phyloP scores from a whole-genome alignment of 495 filamentous ascomycete species.

The Parmelia sp. region DNA sequence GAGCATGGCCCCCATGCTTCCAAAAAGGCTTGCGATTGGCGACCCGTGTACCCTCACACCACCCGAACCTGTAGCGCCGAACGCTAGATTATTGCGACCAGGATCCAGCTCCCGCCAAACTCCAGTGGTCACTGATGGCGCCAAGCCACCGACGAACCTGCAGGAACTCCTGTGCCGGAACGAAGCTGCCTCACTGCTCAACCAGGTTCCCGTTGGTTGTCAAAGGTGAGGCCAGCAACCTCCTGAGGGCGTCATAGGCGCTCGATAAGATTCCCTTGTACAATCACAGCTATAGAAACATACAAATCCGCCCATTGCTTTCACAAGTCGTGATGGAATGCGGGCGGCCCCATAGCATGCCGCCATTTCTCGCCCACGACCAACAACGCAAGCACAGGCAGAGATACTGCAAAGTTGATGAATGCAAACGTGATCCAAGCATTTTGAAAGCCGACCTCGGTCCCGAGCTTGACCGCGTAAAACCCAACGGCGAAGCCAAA shows the following conservation, averaged over 20 bases:
- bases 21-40: no score
- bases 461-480: conserved; percentile 23
- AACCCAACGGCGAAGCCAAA: conserved; percentile 34
- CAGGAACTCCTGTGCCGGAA: background rate
- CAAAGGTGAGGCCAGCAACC: background rate
- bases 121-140: background rate
- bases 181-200: no score
- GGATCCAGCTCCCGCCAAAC: no score
- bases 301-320: no score
- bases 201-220: no score
- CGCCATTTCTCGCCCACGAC: conserved; percentile 15
- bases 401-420: conserved; percentile 13
- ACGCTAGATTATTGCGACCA: no score
- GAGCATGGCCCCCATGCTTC: no score
- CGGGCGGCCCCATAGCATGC: conserved; percentile 6
- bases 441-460: conserved; percentile 20
- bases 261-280: background rate
- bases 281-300: background rate
- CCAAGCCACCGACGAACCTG: background rate
- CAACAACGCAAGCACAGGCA: conserved; percentile 19
- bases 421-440: conserved; percentile 27
- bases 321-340: conserved; percentile 14
- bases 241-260: background rate
- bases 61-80: no score
- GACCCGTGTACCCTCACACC: no score